A percentile compares a stretch with the other conserved stretches of the same genome.
These are phyloP conservation scores for Botrytis aclada DNA, from an alignment of 2,329 filamentous ascomycete genomes.

Conservation along the genomic window DNA sequence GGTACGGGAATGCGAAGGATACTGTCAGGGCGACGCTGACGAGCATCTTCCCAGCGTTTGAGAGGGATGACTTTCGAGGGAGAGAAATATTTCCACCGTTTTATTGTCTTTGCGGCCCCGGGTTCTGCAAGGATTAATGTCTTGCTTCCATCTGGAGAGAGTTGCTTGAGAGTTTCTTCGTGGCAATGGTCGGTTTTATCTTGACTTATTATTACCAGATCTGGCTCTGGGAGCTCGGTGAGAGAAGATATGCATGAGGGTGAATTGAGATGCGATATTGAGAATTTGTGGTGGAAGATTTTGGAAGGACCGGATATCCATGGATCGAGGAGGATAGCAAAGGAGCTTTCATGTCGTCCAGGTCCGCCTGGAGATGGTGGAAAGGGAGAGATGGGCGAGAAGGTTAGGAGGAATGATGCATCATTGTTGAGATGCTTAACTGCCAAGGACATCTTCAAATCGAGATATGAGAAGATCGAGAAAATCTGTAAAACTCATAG, in stretches of 20 bases:
- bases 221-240: conserved; percentile 50
- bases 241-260: conserved; percentile 57
- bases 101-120: conserved; percentile 61
- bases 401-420: conserved; percentile 62
- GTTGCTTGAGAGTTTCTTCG: conserved; percentile 62
- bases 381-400: conserved; percentile 44
- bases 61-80: conserved; percentile 46
- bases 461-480: conserved; percentile 22
- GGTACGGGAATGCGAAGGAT: conserved; percentile 50
- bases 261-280: conserved; percentile 54
- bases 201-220: conserved; percentile 58
- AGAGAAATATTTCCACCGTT: conserved; percentile 66
- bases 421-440: conserved; percentile 64
- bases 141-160: conserved; percentile 51
- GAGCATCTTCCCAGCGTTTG: conserved; percentile 47
- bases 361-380: conserved; percentile 34
- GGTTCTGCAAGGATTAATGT: conserved; percentile 66
- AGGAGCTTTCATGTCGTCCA: conserved; percentile 46
- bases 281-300: conserved; percentile 59
- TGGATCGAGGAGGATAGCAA: conserved; percentile 69
- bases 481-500: conserved; percentile 22
- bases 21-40: conserved; percentile 29
- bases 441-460: conserved; percentile 55
- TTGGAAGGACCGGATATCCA: conserved; percentile 63
- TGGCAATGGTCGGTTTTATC: conserved; percentile 69